Evolutionary conservation across 106 monocot species (phyloP).

Genomic region (Allium cepa): DNA sequence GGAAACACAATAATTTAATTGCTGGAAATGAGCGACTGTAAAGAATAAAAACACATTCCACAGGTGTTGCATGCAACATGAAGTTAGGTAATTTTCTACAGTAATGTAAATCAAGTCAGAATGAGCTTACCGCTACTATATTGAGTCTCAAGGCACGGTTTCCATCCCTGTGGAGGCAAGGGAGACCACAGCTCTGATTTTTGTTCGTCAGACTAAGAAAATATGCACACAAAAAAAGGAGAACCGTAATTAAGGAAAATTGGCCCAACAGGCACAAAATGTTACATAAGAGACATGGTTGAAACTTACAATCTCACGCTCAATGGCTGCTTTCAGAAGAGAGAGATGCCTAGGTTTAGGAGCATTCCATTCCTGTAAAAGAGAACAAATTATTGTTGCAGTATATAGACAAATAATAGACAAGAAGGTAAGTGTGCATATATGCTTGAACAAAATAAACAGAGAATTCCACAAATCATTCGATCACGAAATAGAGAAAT

Average conservation of each 20-base stretch:
- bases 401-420: neutral
- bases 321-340: slow-evolving; percentile 64
- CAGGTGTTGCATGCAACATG: neutral
- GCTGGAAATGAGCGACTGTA: neutral
- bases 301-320: slow-evolving; percentile 54
- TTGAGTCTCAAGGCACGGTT: slow-evolving; percentile 29
- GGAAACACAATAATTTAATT: neutral
- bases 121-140: slow-evolving; percentile 31
- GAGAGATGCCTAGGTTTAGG: slow-evolving; percentile 72
- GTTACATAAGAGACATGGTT: neutral
- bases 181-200: slow-evolving; percentile 70
- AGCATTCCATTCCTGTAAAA: slow-evolving; percentile 75
- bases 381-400: neutral
- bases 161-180: slow-evolving; percentile 65
- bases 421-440: neutral
- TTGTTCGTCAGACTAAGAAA: slow-evolving; percentile 41
- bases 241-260: neutral
- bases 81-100: neutral
- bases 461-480: neutral
- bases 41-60: neutral
- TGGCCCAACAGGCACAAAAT: neutral
- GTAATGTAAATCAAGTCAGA: neutral
- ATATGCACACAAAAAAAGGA: neutral
- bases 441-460: neutral
- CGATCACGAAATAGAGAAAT: neutral